Evolutionary conservation across 2,329 filamentous ascomycete genomes (phyloP), one percentile per base, ranked within the genome.

Genomic region (Aureobasidium sp.): DNA sequence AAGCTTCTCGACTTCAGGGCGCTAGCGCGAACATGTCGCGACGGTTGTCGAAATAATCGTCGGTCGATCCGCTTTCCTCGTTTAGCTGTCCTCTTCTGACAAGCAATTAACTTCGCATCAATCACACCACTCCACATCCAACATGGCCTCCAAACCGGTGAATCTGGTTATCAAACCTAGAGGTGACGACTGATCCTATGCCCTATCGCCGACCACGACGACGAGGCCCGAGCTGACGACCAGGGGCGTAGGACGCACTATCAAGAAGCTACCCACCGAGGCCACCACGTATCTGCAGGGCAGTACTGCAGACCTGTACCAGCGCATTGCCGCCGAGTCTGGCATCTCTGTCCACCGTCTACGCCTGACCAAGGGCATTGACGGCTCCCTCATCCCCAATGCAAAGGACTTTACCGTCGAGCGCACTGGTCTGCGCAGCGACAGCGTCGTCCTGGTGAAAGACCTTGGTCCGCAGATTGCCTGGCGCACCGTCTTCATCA

Each of bases 401-500:
- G 77, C 75, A 60, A 75, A 78, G 61, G 77, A 79, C 59, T 74
- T 78, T 15, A 82, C 78, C 2, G 73, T 87, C 41, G 74, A 81
- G 65, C 77, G 79, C 48, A 82, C 80, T 3, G 84, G 84, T 15
- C 73, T 88, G 50, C 77, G 78, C 61, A 80, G 86, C 67, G 80
- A 82, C 68, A 84, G 82, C 66, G 79, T 80, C 24, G 76, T 99
- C 53, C 85, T 94, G 68, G 89, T 97, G 66, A 97, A 99, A 79
- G 93, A 99, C 73, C 82, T 99, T 34, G 94, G 92, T 93, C 84
- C 87, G 53, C 94, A 99, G 76, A 88, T 97, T 62, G 86, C 85
- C 65, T 99, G 94, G 94, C 87, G 86, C 66, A 94, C 90, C 64
- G 93, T 97, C 74, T 99, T 93, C 81, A 79, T 97, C 66, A 87